Evolutionary conservation across 176 grass and related monocot species (phyloP), one percentile per base, ranked within the genome.

Genomic region (Areca catechu): DNA sequence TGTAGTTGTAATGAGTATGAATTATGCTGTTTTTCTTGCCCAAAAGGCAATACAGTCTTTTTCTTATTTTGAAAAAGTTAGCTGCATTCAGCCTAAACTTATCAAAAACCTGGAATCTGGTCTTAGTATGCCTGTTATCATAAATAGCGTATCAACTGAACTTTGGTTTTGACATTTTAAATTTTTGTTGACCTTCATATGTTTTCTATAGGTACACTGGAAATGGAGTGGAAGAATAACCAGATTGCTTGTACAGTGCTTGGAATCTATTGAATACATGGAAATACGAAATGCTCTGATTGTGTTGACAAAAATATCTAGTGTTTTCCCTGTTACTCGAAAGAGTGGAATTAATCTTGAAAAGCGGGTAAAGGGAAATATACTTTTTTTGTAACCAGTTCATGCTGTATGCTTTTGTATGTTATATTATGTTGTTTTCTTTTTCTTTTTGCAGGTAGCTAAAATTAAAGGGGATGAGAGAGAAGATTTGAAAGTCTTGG

Each of bases 251-350:
- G 86, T 83, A 50, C 94, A 92, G 58, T 98, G 94, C 57, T 77
- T 98, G 70, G 94, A 98, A 79, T 98, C 94, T 63, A 92, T 72
- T 75, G 94, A 98, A 83, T 98, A 98, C 73, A 92, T 98, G 94
- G 94, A 98, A 82, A 92, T 89, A 52, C 61, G 94, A 73, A 98
- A 98, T 48, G 94, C 84, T 5, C 89, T 98, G 71, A 81, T 89
- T 83, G 84, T 98, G 51, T 81, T 98, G 52, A 81, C 94, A 54
- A 98, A 98, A 76, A 92, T 98, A 71, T 92, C 94, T 68, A 70
- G 48, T 65, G 77, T 93, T 51, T 98, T 98, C 62, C 94, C 94
- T 60, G 94, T 92, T 29, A 60, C 80, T 25, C 75, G 84, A 60
- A 98, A 92, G 80, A 92, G 88, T 28, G 94, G 94, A 17, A 18